phyloP scores from a whole-genome alignment of 768 basidiomycete genomes.

The Suillus cothurnatus region DNA sequence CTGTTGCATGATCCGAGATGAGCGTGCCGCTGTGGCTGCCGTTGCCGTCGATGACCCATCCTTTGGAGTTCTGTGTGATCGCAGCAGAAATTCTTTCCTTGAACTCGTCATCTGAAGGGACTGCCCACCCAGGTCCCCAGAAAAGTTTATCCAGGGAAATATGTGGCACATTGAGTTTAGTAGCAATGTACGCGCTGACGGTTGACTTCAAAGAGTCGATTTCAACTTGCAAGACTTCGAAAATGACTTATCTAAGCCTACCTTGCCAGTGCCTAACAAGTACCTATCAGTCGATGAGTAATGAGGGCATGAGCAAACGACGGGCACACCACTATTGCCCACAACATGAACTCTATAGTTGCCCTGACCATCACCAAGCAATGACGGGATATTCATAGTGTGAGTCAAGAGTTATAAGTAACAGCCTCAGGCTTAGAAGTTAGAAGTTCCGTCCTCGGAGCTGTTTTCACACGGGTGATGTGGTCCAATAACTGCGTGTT shows the following conservation, averaged over 20 bases:
- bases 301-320: slow-evolving; percentile 2
- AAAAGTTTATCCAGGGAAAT: slow-evolving; percentile 49
- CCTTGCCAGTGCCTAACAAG: slow-evolving; percentile 42
- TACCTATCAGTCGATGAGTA: not conserved
- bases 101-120: slow-evolving; percentile 31
- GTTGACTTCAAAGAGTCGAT: slow-evolving; percentile 42
- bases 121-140: slow-evolving; percentile 54
- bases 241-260: slow-evolving; percentile 15
- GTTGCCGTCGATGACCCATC: slow-evolving; percentile 60
- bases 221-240: not conserved
- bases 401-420: not conserved
- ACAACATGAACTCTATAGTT: slow-evolving; percentile 48
- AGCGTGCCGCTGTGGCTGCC: slow-evolving; percentile 38
- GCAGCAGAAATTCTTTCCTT: slow-evolving; percentile 19
- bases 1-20: slow-evolving; percentile 44
- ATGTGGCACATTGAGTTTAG: slow-evolving; percentile 45
- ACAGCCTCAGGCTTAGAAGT: not conserved
- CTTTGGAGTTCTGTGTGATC: slow-evolving; percentile 33
- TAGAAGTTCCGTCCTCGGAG: not conserved
- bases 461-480: not conserved
- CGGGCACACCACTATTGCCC: slow-evolving; percentile 53
- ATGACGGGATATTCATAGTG: slow-evolving; percentile 24
- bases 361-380: slow-evolving; percentile 48
- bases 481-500: not conserved
- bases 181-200: slow-evolving; percentile 45